Evolutionary conservation across 208 protist species (phyloP), one percentile per base, ranked within the genome.

Genomic region (Endotrypanum monterogeii): DNA sequence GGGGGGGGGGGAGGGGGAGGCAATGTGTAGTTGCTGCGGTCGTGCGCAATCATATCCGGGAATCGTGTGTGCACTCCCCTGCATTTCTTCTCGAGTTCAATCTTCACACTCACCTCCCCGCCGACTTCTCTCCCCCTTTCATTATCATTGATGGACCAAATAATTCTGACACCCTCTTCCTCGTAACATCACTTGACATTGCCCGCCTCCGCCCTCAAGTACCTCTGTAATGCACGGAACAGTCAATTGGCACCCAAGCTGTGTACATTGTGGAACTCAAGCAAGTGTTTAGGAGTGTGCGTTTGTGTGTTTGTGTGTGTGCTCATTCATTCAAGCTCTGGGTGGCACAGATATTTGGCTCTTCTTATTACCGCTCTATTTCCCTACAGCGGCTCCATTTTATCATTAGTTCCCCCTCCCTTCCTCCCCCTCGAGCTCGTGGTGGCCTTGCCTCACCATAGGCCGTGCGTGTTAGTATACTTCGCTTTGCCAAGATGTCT

Each of bases 401-500:
- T n/a, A 57, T 57, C 28, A 20, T 41, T 20, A 41, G 28, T 35
- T 35, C 4, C 55, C 9, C 55, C 55, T 23, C 14, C 55, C 18
- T 3, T 35, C 16, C 23, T 7, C 16, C 18, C 14, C 25, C 14
- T 8, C 16, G 16, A 41, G 16, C 56, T 0, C 32, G 30, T 18
- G n/a, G 32, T 65, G 9, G 23, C 18, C 37, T 48, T 65, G 57
- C 2, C 14, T 62, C 57, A n/a, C 14, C 12, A 12, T 41, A 62
- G 57, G 3, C 11, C 3, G 57, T n/a, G 11, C 39, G 28, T 39
- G 28, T 12, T 28, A 11, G 11, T 55, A 14, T 39, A 18, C 14
- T 54, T 25, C 9, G 20, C 30, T 14, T 20, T 41, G 28, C 9
- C 25, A 70, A 44, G 18, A 75, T 80, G 76, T 80, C 69, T n/a